Percentiles rank a stretch among this genome's conserved stretches.
Evolutionary conservation across 2,329 filamentous ascomycete species (phyloP).

Genomic region (Xylariomycetidae sp.): DNA sequence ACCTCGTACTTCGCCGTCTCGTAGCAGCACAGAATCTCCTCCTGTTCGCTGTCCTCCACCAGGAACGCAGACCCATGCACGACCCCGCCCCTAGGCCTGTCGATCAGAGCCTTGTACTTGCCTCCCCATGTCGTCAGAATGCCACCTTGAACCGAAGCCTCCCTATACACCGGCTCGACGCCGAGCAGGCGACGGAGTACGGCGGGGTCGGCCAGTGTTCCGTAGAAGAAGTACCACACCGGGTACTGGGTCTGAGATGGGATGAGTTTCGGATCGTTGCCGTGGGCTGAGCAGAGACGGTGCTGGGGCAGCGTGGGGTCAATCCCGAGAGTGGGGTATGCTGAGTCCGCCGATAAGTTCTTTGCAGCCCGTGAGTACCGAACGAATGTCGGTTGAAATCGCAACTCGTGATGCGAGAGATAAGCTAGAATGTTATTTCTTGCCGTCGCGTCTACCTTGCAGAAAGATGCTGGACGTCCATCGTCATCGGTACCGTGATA

Average conservation of each 20-base stretch:
- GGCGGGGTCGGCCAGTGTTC: constrained; percentile 27
- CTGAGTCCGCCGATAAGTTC: constrained; percentile 4
- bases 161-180: constrained; percentile 1
- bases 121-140: constrained; percentile 6
- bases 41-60: constrained; percentile 3
- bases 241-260: constrained; percentile 15
- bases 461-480: neutral
- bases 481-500: constrained; percentile 6
- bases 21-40: constrained; percentile 6
- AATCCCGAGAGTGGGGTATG: constrained; percentile 7
- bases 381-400: constrained; percentile 4
- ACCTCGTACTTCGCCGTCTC: constrained; percentile 7
- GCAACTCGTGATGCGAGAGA: constrained; percentile 1
- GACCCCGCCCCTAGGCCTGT: too few species aligned
- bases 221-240: constrained; percentile 41
- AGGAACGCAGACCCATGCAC: constrained; percentile 5
- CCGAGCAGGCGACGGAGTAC: constrained; percentile 28
- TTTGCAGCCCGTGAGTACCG: constrained; percentile 6
- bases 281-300: neutral
- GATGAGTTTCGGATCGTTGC: neutral
- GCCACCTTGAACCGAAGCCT: constrained; percentile 4
- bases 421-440: constrained; percentile 3
- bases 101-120: constrained; percentile 6
- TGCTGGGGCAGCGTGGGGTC: constrained; percentile 7
- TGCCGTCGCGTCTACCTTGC: constrained; percentile 1